Evolutionary conservation across 257 asterid species (phyloP).

Genomic region (Solanum chaucha): DNA sequence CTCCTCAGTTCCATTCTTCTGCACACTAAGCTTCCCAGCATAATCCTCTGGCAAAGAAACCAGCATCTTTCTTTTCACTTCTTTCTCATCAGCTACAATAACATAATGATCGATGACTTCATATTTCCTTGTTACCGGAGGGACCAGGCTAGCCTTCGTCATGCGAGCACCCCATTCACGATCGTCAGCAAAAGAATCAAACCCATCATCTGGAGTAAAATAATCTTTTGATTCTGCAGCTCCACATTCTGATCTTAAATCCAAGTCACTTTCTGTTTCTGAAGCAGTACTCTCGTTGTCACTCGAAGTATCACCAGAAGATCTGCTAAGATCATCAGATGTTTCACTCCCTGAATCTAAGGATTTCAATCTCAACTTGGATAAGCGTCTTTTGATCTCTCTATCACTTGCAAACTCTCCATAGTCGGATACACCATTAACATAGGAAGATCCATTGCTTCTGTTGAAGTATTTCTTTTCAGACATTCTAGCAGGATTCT

Average conservation of each 20-base stretch:
- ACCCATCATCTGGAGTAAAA: constrained; percentile 60
- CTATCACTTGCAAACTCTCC: constrained; percentile 85
- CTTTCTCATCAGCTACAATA: constrained; percentile 88
- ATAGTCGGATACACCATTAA: constrained; percentile 49
- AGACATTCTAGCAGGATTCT: constrained; percentile 39
- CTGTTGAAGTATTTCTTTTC: constrained; percentile 58
- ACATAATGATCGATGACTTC: constrained; percentile 90
- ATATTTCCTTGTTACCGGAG: constrained; percentile 94
- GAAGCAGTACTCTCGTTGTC: constrained; percentile 75
- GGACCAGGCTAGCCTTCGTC: constrained; percentile 95
- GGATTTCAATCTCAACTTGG: constrained; percentile 67
- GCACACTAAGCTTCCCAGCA: constrained; percentile 69
- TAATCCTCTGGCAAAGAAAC: constrained; percentile 95
- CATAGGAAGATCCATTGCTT: constrained; percentile 46
- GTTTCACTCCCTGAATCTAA: constrained; percentile 80
- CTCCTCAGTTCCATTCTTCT: constrained; percentile 93
- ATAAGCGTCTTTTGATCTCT: constrained; percentile 76
- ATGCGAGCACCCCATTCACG: constrained; percentile 99
- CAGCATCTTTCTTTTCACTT: constrained; percentile 90
- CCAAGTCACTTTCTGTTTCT: constrained; percentile 80
- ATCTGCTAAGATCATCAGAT: constrained; percentile 64
- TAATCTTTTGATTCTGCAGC: constrained; percentile 49
- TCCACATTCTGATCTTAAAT: constrained; percentile 45
- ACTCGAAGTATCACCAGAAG: constrained; percentile 55
- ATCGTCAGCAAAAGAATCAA: constrained; percentile 79